phyloP scores from a whole-genome alignment of 2,329 filamentous ascomycete species.

The Dendrostoma leiphaemia region DNA sequence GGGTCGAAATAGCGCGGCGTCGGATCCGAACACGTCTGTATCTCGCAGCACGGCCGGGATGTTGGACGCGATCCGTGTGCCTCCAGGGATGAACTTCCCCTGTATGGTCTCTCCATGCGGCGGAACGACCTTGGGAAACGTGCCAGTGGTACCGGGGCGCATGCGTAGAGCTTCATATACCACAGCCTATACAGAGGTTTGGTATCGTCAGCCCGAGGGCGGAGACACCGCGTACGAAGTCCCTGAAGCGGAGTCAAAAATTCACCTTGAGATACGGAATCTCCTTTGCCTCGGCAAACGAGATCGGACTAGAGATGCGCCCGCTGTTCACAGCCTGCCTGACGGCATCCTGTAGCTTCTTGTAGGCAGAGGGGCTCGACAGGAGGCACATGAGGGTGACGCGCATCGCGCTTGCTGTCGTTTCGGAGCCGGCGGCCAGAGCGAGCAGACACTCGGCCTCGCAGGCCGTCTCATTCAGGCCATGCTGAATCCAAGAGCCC shows the following conservation, averaged over 20 bases:
- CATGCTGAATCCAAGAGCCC: constrained; percentile 22
- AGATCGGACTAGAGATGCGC: constrained; percentile 23
- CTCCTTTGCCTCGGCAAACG: constrained; percentile 27
- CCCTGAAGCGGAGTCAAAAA: too few species aligned
- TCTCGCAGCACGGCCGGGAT: constrained; percentile 63
- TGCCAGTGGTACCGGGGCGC: constrained; percentile 36
- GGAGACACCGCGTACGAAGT: neutral
- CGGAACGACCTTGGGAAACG: constrained; percentile 25
- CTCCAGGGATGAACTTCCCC: constrained; percentile 16
- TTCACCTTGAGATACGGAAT: constrained; percentile 40
- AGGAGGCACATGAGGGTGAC: constrained; percentile 38
- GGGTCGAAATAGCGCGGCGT: constrained; percentile 44
- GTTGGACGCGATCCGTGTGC: constrained; percentile 14
- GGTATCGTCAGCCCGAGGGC: neutral
- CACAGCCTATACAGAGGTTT: constrained; percentile 38
- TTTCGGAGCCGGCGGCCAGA: constrained; percentile 16
- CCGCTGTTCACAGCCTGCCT: constrained; percentile 33
- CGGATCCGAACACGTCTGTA: constrained; percentile 53
- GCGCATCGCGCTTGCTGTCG: constrained; percentile 9
- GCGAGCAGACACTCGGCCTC: constrained; percentile 31
- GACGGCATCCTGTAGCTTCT: constrained; percentile 46
- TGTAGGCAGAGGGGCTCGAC: constrained; percentile 37
- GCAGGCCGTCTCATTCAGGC: constrained; percentile 39
- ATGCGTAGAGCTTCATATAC: constrained; percentile 50
- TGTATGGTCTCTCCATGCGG: constrained; percentile 28